phyloP scores from a whole-genome alignment of 2,329 filamentous ascomycete species.

The Colletotrichum australisinense region DNA sequence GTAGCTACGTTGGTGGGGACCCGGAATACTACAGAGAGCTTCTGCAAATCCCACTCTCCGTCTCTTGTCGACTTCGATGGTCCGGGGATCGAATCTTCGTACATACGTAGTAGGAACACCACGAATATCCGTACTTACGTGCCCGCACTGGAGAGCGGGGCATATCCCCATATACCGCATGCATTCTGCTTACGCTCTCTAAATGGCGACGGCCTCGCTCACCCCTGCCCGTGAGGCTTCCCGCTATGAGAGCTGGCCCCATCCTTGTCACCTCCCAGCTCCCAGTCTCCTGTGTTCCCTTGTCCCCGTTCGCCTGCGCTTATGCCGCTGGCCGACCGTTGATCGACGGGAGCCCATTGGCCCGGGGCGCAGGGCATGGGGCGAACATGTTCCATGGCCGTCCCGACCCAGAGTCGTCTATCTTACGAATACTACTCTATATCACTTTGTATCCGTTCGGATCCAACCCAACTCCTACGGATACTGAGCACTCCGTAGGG shows the following conservation, averaged over 20 bases:
- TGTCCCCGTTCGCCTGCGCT: slow-evolving; percentile 5
- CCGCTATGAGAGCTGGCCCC: slow-evolving; percentile 1
- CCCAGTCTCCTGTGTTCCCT: not conserved
- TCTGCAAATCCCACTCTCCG: not conserved
- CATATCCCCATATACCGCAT: slow-evolving; percentile 5
- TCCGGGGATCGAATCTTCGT: not conserved
- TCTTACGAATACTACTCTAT: not conserved
- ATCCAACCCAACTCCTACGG: no score
- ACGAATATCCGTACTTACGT: not conserved
- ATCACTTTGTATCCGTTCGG: no score
- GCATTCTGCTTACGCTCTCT: slow-evolving; percentile 15
- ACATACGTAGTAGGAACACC: no score
- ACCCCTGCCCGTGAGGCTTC: slow-evolving; percentile 6
- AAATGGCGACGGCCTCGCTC: slow-evolving; percentile 3
- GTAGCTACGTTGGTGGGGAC: not conserved
- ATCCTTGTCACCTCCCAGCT: slow-evolving; percentile 1
- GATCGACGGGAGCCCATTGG: slow-evolving; percentile 31
- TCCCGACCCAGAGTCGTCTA: slow-evolving; percentile 1
- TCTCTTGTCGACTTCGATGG: not conserved
- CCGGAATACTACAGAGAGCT: not conserved
- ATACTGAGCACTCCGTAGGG: not conserved
- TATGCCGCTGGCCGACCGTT: slow-evolving; percentile 26
- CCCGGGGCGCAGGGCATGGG: slow-evolving; percentile 11
- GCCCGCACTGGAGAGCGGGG: not conserved
- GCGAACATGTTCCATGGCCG: slow-evolving; percentile 10